Percentiles rank a stretch among this genome's conserved stretches.
Conservation (phyloP, 2,329 filamentous ascomycete genomes). For the Pleochaeta shiraiana region DNA sequence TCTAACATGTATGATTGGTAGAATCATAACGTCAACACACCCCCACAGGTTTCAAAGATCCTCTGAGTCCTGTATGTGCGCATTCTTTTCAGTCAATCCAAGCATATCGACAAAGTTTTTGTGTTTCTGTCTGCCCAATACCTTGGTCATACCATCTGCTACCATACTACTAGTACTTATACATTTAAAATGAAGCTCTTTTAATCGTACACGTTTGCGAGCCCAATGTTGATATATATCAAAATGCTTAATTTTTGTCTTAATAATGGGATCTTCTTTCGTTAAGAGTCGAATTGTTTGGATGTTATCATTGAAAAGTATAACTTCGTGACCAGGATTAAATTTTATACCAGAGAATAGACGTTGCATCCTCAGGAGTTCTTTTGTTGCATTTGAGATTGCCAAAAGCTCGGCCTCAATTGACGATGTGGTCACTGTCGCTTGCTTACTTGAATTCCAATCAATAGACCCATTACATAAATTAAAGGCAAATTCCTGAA, state of each 20-base stretch:
- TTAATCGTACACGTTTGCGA: background rate
- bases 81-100: background rate
- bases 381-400: background rate
- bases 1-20: too few relatives aligned
- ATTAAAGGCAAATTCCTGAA: background rate
- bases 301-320: background rate
- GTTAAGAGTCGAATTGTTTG: background rate
- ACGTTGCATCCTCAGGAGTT: background rate
- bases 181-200: background rate
- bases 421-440: background rate
- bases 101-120: background rate
- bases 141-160: slow-evolving; percentile 1
- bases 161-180: background rate
- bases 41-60: background rate
- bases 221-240: slow-evolving; percentile 3
- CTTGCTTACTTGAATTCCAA: background rate
- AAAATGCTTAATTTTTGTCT: background rate
- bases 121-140: background rate
- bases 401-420: background rate
- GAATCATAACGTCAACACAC: too few relatives aligned
- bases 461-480: background rate
- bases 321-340: background rate
- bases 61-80: background rate
- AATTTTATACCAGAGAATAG: background rate
- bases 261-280: background rate